Percentiles rank a stretch among this genome's conserved stretches.
These are phyloP conservation scores for Alternaria sp. DNA, from an alignment of 2,329 filamentous ascomycete genomes.

Conservation along the genomic window DNA sequence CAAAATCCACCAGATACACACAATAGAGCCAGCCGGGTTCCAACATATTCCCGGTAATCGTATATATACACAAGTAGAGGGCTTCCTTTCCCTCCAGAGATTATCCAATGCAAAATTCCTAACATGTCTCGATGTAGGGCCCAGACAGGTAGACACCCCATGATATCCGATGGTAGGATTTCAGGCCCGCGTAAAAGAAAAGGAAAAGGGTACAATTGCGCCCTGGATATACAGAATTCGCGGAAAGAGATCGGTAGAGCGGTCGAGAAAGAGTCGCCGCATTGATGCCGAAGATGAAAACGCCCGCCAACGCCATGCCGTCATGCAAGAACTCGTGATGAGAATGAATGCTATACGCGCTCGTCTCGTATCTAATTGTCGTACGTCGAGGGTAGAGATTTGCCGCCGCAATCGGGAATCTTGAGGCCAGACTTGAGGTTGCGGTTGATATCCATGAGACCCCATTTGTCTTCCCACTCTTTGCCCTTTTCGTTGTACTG, in stretches of 20 bases:
- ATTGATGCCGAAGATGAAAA: conserved; percentile 25
- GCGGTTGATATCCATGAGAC: conserved; percentile 83
- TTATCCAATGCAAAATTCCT: conserved; percentile 14
- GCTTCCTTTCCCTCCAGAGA: neutral
- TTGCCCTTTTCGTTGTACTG: conserved; percentile 70
- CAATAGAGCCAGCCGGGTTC: conserved; percentile 1
- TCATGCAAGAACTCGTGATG: conserved; percentile 28
- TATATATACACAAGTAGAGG: conserved; percentile 7
- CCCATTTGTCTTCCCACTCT: conserved; percentile 96
- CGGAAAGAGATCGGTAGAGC: conserved; percentile 13
- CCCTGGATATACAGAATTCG: conserved; percentile 19
- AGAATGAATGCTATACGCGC: conserved; percentile 14
- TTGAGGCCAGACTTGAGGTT: conserved; percentile 83
- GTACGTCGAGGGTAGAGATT: conserved; percentile 53
- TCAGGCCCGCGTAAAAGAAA: neutral
- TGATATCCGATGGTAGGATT: neutral
- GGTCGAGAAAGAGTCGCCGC: conserved; percentile 2
- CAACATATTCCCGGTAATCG: conserved; percentile 4
- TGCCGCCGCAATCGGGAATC: conserved; percentile 86
- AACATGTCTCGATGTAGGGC: conserved; percentile 7
- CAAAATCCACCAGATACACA: neutral
- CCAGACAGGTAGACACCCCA: neutral
- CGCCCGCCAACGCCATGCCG: conserved; percentile 35
- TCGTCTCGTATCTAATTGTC: conserved; percentile 5
- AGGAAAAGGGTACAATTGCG: conserved; percentile 15